Conservation (phyloP, 495 filamentous ascomycete genomes). For the Xylaria sp. region DNA sequence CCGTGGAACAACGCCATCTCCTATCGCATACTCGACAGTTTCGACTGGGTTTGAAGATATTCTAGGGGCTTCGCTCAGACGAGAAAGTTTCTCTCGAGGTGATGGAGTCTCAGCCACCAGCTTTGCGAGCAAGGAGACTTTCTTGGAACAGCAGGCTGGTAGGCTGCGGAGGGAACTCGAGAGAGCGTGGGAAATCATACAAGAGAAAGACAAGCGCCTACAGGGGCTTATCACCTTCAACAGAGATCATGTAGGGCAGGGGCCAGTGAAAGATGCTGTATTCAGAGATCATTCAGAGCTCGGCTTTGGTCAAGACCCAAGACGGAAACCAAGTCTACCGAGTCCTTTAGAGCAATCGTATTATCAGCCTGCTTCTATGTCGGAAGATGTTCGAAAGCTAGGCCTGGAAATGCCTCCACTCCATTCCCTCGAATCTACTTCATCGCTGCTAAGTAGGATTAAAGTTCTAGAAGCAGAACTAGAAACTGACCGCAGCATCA, state of each 20-base stretch:
- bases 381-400: not conserved
- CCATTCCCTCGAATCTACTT: not conserved
- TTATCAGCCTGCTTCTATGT: not conserved
- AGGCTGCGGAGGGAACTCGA: constrained; percentile 11
- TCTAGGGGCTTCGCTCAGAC: not conserved
- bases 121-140: not conserved
- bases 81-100: not conserved
- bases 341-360: not conserved
- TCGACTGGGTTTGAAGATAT: not conserved
- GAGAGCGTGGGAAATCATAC: constrained; percentile 21
- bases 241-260: not conserved
- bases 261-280: not conserved
- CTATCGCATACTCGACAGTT: not conserved
- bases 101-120: not conserved
- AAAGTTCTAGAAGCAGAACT: not conserved
- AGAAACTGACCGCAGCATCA: not conserved
- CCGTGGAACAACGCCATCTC: constrained; percentile 21
- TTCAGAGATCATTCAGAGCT: not conserved
- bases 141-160: not conserved
- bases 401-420: not conserved
- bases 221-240: not conserved
- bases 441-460: not conserved
- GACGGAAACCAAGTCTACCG: not conserved
- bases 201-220: constrained; percentile 17
- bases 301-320: not conserved